Evolutionary conservation across 257 asterid genomes (phyloP).

Genomic region (Solanum gandarillasii): DNA sequence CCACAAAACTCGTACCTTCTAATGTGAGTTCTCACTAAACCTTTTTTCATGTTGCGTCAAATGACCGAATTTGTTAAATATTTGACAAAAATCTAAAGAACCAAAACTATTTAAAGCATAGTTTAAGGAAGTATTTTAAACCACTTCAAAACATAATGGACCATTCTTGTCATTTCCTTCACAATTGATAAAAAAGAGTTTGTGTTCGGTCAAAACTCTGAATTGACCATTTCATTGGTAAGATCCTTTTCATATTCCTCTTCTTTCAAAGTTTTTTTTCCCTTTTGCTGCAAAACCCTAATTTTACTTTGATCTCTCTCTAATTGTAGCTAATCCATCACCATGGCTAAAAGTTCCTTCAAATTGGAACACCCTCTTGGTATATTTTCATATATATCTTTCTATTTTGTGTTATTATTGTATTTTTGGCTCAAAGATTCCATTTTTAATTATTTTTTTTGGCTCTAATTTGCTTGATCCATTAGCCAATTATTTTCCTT

Average conservation of each 20-base stretch:
- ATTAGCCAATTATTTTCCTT: neutral
- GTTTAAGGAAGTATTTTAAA: neutral
- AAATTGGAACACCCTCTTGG: constrained; percentile 35
- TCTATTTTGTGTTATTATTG: neutral
- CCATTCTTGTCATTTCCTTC: neutral
- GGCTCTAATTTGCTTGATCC: neutral
- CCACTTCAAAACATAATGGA: neutral
- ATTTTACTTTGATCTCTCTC: neutral
- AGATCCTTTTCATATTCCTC: neutral
- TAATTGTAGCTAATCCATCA: neutral
- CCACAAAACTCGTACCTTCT: neutral
- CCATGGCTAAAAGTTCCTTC: constrained; percentile 33
- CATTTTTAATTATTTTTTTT: neutral
- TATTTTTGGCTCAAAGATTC: neutral
- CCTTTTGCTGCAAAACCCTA: neutral
- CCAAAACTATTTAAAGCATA: too few species aligned
- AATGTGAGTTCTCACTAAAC: too few species aligned
- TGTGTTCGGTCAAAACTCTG: neutral
- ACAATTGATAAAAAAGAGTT: neutral
- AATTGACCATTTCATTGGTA: neutral
- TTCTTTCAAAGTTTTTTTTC: neutral
- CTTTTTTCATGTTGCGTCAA: neutral
- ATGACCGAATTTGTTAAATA: too few species aligned
- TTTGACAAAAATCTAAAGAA: too few species aligned
- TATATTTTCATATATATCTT: neutral